phyloP scores from a whole-genome alignment of 371 early-diverging fungal genomes.

The Mortierella sp. region DNA sequence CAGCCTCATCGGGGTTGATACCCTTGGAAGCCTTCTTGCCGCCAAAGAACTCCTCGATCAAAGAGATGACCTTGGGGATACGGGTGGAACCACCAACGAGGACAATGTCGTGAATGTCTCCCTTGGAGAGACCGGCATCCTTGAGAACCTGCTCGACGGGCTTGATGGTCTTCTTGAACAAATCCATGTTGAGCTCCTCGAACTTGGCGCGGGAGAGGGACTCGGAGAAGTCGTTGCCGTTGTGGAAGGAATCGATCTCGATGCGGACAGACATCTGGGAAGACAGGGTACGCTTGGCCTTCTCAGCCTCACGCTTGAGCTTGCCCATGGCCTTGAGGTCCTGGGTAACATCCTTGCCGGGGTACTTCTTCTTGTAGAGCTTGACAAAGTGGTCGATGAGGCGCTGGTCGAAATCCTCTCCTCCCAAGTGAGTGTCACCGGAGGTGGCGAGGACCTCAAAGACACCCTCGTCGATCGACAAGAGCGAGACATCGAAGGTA shows the following conservation, averaged over 20 bases:
- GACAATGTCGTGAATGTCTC: slow-evolving; percentile 97
- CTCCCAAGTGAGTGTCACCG: slow-evolving; percentile 97
- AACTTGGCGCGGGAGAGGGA: slow-evolving; percentile 96
- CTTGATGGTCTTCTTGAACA: slow-evolving; percentile 95
- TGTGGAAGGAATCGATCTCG: slow-evolving; percentile 92
- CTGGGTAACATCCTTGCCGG: slow-evolving; percentile 79
- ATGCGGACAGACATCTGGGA: slow-evolving; percentile 87
- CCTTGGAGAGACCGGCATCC: slow-evolving; percentile 93
- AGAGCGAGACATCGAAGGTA: slow-evolving; percentile 97
- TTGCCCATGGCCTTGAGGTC: slow-evolving; percentile 94
- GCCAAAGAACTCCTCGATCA: slow-evolving; percentile 92
- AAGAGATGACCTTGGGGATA: slow-evolving; percentile 97
- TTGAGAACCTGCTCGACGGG: slow-evolving; percentile 98
- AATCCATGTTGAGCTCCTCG: slow-evolving; percentile 90
- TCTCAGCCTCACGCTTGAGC: slow-evolving; percentile 96
- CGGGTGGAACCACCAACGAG: slow-evolving; percentile 99
- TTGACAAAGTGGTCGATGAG: slow-evolving; percentile 87
- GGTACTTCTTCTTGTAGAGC: slow-evolving; percentile 88
- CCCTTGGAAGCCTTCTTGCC: slow-evolving; percentile 95
- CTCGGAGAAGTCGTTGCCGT: slow-evolving; percentile 98
- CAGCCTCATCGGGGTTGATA: slow-evolving; percentile 99
- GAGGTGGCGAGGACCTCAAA: slow-evolving; percentile 86
- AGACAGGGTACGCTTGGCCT: slow-evolving; percentile 97
- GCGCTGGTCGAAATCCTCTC: slow-evolving; percentile 97
- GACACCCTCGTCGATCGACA: slow-evolving; percentile 94